Percentiles rank a stretch among this genome's conserved stretches.
Evolutionary conservation across 176 grass and related monocot genomes (phyloP).

Genomic region (Juncus effusus): DNA sequence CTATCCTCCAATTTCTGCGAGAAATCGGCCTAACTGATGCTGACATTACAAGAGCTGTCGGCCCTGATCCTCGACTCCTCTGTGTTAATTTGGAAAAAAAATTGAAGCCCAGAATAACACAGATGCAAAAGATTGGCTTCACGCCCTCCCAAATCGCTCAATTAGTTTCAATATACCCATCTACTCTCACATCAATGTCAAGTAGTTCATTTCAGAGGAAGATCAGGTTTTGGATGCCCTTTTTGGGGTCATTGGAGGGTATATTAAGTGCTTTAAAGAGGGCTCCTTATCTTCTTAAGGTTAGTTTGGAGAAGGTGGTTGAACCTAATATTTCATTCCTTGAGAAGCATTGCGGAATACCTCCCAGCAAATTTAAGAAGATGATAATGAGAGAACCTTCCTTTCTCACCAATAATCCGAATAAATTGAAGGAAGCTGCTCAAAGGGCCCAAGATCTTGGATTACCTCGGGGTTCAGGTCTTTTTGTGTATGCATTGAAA

Average conservation of each 20-base stretch:
- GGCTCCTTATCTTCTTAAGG: background rate
- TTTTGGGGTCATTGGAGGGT: constrained; percentile 6
- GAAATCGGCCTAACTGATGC: background rate
- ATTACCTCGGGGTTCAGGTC: constrained; percentile 16
- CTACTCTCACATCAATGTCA: background rate
- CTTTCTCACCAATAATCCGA: background rate
- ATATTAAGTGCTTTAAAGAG: constrained; percentile 3
- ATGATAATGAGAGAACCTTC: background rate
- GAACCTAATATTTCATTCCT: constrained; percentile 35
- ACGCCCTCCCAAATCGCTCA: background rate
- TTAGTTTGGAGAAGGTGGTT: constrained; percentile 14
- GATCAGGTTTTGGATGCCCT: constrained; percentile 30
- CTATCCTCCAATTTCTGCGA: background rate
- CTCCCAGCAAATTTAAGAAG: constrained; percentile 19
- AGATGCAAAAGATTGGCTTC: constrained; percentile 7
- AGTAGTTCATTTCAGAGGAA: background rate
- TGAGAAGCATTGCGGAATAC: constrained; percentile 22
- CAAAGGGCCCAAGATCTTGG: constrained; percentile 18
- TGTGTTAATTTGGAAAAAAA: background rate
- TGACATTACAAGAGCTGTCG: background rate
- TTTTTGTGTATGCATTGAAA: constrained; percentile 26
- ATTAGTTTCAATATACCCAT: background rate
- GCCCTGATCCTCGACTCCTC: background rate
- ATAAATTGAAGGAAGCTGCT: constrained; percentile 8
- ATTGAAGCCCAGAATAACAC: background rate